Base-by-base conservation (phyloP, 1,284 basidiomycete genomes). In the Trametes hirsuta region DNA sequence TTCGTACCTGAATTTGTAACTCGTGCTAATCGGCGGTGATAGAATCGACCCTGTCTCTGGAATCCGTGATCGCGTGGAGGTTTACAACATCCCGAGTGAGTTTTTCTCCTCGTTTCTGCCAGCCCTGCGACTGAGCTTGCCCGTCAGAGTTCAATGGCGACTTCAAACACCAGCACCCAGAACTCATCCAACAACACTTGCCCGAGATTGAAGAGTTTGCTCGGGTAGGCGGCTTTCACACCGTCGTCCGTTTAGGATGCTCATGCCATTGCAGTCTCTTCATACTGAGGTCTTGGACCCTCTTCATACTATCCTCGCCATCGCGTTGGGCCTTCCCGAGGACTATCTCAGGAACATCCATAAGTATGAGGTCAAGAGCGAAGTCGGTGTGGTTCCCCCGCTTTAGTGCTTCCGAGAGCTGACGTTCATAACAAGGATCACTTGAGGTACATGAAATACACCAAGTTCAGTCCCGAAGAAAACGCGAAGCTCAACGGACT, bases 371-470 rank as follows among this genome's bases (percentile, higher is more conserved):
- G 68, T 69, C 53, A 74, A 77, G 73, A 74, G 78, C 71, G 73
- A 80, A 74, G 77, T 76, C 6, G 35, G 56, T 44, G 68, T 63
- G 22, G 14, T 6, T 15, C 21, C 2, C 5, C 2, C 6, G 4
- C 21, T 11, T 25, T 10, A 8, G 0, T 6, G 11, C 15, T 3
- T 6, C 21, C 14, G 30, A n/a, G 45, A 11, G 24, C 37, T 24
- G 42, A 41, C n/a, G 9, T 30, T 3, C 8, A 4, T 5, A 9
- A 4, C 1, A 50, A 78, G 75, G 78, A 79, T 57, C 79, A 84
- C 64, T 74, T 84, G 24, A 76, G 83, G 15, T 84, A 83, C 75
- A 84, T 84, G 83, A 79, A 82, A 68, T 84, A 84, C 72, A 65
- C 68, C 58, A 80, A 81, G 68, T 81, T 77, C 68, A 72, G 75